Base-by-base conservation (phyloP, 116 monocot genomes). In the Trichopus zeylanicus region DNA sequence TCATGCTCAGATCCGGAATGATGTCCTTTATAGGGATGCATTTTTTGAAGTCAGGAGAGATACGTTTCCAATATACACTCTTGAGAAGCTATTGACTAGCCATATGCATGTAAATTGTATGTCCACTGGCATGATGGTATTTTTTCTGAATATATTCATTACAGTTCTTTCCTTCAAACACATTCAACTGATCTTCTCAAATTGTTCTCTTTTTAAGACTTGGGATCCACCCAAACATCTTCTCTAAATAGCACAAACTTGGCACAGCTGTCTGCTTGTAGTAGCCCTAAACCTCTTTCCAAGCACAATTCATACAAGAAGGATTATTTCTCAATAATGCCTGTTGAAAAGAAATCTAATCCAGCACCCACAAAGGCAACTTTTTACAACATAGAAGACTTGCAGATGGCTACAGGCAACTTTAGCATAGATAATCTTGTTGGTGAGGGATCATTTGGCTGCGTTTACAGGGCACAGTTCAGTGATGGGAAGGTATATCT, bases 351-450 rank as follows among this genome's bases (percentile, higher is more conserved):
- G 46, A 89, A 83, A 67, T 57, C 48, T 27, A 76, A 66, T 25
- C 51, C 32, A 29, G 23, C 77, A 60, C 59, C 75, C 22, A 75
- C 85, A 56, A 77, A 69, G 61, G 74, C 73, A 35, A 88, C 70
- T 31, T 55, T 69, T 7, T 93, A 79, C 73, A 82, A 88, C 16
- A 76, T 93, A 34, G 93, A 82, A 31, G 93, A 93, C 33, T 62
- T 93, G 52, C 93, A 93, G 61, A 71, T 93, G 63, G 88, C 88
- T 66, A 93, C 93, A 47, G 69, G 73, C 18, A 93, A 88, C 54
- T 93, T 93, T 53, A 85, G 69, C 55, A 46, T 85, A 5, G 85
- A 93, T 26, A 93, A 82, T 70, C 76, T 88, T 64, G 30, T 93
- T 58, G 93, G 88, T 24, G 85, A 93, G 48, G 93, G 88, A 13